Evolutionary conservation across 345 rosid genomes (phyloP).

Genomic region (Cardamine chenopodiifolia): DNA sequence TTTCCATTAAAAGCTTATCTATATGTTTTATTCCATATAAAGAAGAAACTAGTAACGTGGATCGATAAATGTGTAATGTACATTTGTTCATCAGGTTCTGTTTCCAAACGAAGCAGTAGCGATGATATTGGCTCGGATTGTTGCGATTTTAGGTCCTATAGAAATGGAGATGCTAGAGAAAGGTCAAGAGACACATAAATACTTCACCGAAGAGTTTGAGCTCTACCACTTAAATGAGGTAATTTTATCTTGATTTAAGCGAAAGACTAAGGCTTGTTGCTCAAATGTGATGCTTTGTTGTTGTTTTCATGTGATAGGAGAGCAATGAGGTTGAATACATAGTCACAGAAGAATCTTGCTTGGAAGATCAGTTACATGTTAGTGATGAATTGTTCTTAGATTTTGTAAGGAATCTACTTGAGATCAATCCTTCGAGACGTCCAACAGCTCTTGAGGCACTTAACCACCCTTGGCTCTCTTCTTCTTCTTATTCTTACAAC

Average conservation of each 20-base stretch:
- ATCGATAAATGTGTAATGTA: background rate
- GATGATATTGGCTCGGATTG: conserved; percentile 77
- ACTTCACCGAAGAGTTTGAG: conserved; percentile 81
- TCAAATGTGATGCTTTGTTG: conserved; percentile 21
- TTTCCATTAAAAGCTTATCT: conserved; percentile 2
- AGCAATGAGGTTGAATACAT: conserved; percentile 73
- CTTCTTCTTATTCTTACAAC: conserved; percentile 39
- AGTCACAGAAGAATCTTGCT: conserved; percentile 63
- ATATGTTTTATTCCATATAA: background rate
- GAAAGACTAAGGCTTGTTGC: background rate
- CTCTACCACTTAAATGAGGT: conserved; percentile 78
- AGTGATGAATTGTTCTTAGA: conserved; percentile 61
- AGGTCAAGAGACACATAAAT: conserved; percentile 82
- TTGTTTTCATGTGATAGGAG: conserved; percentile 54
- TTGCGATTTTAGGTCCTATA: conserved; percentile 76
- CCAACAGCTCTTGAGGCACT: conserved; percentile 84
- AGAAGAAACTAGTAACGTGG: background rate
- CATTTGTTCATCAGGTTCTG: conserved; percentile 57
- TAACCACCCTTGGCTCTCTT: conserved; percentile 84
- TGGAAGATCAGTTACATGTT: conserved; percentile 65
- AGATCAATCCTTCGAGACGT: conserved; percentile 76
- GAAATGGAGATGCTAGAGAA: conserved; percentile 75
- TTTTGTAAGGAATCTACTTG: conserved; percentile 68
- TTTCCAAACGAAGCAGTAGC: conserved; percentile 81
- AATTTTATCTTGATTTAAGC: background rate